These are phyloP conservation scores for Cetraspora pellucida DNA, from an alignment of 192 early-diverging fungal species.

Conservation along the genomic window DNA sequence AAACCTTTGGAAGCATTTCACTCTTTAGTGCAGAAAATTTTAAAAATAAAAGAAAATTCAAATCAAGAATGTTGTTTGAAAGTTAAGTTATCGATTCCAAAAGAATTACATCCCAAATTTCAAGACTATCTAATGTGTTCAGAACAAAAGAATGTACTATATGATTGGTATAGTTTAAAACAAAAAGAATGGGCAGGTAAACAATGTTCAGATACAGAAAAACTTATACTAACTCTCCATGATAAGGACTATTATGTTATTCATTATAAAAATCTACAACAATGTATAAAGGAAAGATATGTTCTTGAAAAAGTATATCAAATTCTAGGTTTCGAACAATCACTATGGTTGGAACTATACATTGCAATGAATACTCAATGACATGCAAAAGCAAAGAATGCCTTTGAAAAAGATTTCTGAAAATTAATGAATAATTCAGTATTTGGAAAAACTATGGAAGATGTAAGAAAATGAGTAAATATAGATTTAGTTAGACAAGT, in stretches of 20 bases:
- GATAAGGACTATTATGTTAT: constrained; percentile 16
- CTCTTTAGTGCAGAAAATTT: constrained; percentile 20
- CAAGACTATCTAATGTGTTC: constrained; percentile 14
- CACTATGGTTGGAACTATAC: constrained; percentile 5
- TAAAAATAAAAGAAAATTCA: background rate
- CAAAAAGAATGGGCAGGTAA: constrained; percentile 10
- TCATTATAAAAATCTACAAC: constrained; percentile 23
- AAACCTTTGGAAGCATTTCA: background rate
- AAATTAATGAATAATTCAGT: constrained; percentile 34
- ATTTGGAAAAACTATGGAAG: constrained; percentile 30
- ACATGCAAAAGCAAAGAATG: constrained; percentile 31
- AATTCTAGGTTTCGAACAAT: constrained; percentile 21
- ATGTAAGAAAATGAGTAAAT: background rate
- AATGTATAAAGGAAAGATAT: background rate
- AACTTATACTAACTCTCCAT: constrained; percentile 11
- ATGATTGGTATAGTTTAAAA: constrained; percentile 2
- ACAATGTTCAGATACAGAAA: constrained; percentile 14
- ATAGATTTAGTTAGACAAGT: constrained; percentile 18
- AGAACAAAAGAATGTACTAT: constrained; percentile 13
- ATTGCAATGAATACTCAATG: constrained; percentile 11
- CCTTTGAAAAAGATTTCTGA: constrained; percentile 25
- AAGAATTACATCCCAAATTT: constrained; percentile 17
- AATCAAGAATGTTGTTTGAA: constrained; percentile 27
- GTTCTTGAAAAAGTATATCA: constrained; percentile 19
- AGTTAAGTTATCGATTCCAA: constrained; percentile 24